phyloP scores from a whole-genome alignment of 305 asterid genomes.

The Fraxinus sp. region DNA sequence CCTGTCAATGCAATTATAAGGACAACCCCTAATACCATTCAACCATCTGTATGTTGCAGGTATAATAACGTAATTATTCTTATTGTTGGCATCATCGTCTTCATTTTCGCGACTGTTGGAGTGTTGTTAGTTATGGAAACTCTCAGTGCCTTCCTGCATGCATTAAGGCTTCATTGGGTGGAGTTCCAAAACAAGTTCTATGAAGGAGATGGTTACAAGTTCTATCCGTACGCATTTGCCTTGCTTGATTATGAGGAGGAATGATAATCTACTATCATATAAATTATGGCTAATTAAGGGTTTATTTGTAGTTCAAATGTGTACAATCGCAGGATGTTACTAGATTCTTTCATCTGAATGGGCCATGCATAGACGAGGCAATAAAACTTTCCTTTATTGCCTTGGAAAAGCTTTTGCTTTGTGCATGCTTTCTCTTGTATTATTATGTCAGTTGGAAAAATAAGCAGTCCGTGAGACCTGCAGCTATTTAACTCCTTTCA shows the following conservation, averaged over 20 bases:
- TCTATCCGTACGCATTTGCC: constrained; percentile 65
- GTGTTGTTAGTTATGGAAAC: constrained; percentile 95
- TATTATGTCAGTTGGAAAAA: constrained; percentile 37
- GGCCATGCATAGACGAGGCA: constrained; percentile 31
- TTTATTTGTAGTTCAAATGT: constrained; percentile 17
- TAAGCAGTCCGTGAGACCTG: constrained; percentile 51
- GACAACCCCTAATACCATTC: neutral
- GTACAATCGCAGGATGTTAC: constrained; percentile 17
- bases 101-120: constrained; percentile 79
- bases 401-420: constrained; percentile 20
- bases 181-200: constrained; percentile 93
- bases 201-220: constrained; percentile 94
- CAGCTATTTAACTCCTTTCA: constrained; percentile 22
- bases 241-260: constrained; percentile 60
- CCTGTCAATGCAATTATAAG: neutral
- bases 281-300: constrained; percentile 3
- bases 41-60: constrained; percentile 45
- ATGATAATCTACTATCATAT: constrained; percentile 27
- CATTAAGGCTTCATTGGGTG: constrained; percentile 94
- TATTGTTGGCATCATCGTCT: constrained; percentile 64
- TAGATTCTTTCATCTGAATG: constrained; percentile 34
- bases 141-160: constrained; percentile 91
- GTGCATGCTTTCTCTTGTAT: constrained; percentile 25
- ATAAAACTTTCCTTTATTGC: constrained; percentile 24
- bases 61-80: constrained; percentile 70